Percentiles rank a stretch among this genome's conserved stretches.
phyloP scores from a whole-genome alignment of 768 basidiomycete genomes.

The Strobilomyces dryophilus region DNA sequence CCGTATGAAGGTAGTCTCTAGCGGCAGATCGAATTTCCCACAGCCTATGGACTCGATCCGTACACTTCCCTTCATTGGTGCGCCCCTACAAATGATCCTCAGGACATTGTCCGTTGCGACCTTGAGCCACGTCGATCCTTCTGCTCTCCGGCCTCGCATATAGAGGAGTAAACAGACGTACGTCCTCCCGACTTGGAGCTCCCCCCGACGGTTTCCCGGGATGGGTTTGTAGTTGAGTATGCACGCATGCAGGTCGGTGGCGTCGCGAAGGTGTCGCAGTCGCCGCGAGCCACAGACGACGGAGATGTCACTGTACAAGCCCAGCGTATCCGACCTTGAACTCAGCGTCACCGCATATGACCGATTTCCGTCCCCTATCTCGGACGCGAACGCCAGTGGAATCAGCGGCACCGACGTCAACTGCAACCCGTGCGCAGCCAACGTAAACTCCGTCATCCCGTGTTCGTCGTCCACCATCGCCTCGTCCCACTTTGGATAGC shows the following conservation, averaged over 20 bases:
- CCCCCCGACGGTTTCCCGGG: neutral
- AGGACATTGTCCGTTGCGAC: constrained; percentile 23
- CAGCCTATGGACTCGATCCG: neutral
- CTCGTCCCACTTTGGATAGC: constrained; percentile 21
- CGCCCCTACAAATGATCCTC: constrained; percentile 8
- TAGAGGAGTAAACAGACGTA: constrained; percentile 24
- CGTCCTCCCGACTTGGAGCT: constrained; percentile 12
- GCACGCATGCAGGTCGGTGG: constrained; percentile 18
- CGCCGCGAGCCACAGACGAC: constrained; percentile 16
- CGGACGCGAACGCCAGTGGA: constrained; percentile 10
- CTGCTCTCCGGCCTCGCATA: neutral
- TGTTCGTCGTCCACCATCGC: constrained; percentile 1
- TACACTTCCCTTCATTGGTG: neutral
- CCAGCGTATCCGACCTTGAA: neutral
- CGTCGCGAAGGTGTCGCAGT: constrained; percentile 8
- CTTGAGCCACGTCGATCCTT: constrained; percentile 20
- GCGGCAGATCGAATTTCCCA: constrained; percentile 7
- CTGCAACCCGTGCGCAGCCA: constrained; percentile 14
- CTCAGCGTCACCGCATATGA: constrained; percentile 14
- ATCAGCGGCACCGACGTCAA: constrained; percentile 21
- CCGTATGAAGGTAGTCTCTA: constrained; percentile 11
- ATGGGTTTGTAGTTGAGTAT: constrained; percentile 21
- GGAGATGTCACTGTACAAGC: constrained; percentile 10
- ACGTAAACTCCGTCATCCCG: constrained; percentile 14
- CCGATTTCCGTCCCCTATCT: neutral